Conservation (phyloP, 495 filamentous ascomycete species). For the Clohesyomyces aquaticus region DNA sequence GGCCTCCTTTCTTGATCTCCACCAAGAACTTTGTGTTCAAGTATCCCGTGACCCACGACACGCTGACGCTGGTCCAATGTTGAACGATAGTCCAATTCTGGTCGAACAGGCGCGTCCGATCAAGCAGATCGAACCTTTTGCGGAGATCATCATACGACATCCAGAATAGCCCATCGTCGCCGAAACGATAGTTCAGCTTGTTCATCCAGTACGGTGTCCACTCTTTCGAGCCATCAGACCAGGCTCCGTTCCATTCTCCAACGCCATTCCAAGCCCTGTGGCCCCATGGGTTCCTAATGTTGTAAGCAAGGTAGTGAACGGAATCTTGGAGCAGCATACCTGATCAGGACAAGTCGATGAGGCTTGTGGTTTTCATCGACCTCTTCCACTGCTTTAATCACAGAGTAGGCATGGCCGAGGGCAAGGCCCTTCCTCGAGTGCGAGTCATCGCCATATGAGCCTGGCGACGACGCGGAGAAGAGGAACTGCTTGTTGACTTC, state of each 20-base stretch:
- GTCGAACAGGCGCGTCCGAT: constrained; percentile 87
- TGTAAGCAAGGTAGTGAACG: constrained; percentile 44
- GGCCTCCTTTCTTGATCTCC: constrained; percentile 65
- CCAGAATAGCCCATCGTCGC: constrained; percentile 82
- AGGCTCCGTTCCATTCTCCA: constrained; percentile 63
- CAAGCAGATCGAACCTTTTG: constrained; percentile 76
- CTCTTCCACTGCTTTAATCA: constrained; percentile 78
- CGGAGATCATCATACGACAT: constrained; percentile 80
- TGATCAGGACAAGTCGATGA: constrained; percentile 34
- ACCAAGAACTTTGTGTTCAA: constrained; percentile 81
- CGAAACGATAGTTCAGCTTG: constrained; percentile 77
- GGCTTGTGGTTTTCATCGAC: constrained; percentile 61
- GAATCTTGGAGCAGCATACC: constrained; percentile 8
- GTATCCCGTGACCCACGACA: constrained; percentile 86
- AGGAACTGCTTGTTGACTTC: constrained; percentile 77
- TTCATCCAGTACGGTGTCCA: constrained; percentile 89
- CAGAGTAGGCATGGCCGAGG: constrained; percentile 80
- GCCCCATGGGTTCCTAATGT: constrained; percentile 83
- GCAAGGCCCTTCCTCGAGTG: constrained; percentile 71
- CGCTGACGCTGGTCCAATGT: constrained; percentile 79
- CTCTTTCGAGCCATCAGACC: constrained; percentile 77
- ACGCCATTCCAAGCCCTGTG: constrained; percentile 46
- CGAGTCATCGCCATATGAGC: constrained; percentile 45
- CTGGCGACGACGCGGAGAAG: constrained; percentile 69
- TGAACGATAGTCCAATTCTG: constrained; percentile 78